Evolutionary conservation across 805 yeast species (phyloP).

Genomic region (Helenozyma baotianmanensis): DNA sequence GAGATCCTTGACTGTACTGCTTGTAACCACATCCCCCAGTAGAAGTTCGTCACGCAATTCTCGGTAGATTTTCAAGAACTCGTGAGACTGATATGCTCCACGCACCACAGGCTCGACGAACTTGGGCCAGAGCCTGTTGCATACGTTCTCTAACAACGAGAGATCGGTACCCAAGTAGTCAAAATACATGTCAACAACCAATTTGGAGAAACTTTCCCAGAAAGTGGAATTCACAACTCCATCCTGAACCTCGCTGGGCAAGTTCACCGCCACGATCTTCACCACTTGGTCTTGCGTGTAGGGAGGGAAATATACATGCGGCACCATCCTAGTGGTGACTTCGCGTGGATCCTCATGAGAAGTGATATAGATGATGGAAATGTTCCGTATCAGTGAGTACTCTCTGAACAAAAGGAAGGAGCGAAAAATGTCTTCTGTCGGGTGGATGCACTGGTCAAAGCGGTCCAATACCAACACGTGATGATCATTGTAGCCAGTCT

Average conservation of each 20-base stretch:
- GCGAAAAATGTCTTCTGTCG: conserved; percentile 34
- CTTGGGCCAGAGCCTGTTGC: conserved; percentile 29
- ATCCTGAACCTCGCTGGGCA: conserved; percentile 3
- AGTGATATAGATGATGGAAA: conserved; percentile 37
- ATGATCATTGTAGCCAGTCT: conserved; percentile 25
- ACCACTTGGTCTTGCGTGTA: conserved; percentile 35
- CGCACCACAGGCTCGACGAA: conserved; percentile 24
- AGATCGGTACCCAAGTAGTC: conserved; percentile 44
- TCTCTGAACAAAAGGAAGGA: conserved; percentile 43
- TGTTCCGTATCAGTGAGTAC: conserved; percentile 26
- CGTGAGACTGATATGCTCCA: conserved; percentile 20
- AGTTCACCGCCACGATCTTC: conserved; percentile 24
- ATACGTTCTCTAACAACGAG: conserved; percentile 28
- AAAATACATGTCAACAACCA: conserved; percentile 42
- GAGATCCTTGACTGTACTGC: conserved; percentile 25
- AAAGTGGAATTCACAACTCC: conserved; percentile 16
- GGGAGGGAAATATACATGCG: conserved; percentile 35
- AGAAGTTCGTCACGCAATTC: conserved; percentile 25
- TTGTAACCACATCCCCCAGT: conserved; percentile 28
- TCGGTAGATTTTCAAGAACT: conserved; percentile 33
- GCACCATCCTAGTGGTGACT: conserved; percentile 35
- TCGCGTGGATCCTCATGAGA: conserved; percentile 36
- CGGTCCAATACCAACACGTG: conserved; percentile 46
- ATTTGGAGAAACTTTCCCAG: conserved; percentile 40
- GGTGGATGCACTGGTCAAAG: conserved; percentile 44